Conservation (phyloP, 108 stramenopile genomes). For the Discostella stelligeroides region DNA sequence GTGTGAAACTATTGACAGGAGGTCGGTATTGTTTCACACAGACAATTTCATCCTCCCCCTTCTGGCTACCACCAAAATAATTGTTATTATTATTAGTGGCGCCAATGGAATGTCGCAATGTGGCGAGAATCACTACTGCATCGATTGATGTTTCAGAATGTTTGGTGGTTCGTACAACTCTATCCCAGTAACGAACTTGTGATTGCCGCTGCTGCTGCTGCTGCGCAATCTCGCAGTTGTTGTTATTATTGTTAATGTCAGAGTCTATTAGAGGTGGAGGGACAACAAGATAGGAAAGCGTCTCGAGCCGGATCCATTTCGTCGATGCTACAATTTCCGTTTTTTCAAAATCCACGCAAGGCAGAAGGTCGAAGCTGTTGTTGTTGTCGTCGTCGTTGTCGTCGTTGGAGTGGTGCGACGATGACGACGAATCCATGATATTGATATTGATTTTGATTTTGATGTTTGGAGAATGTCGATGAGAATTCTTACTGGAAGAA, state of each 20-base stretch:
- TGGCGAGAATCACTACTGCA: slow-evolving; percentile 71
- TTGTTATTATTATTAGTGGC: too few relatives aligned
- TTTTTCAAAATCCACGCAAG: slow-evolving; percentile 34
- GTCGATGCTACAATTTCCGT: slow-evolving; percentile 48
- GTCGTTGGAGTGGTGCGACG: not conserved
- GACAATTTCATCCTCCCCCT: slow-evolving; percentile 19
- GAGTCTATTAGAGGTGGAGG: too few relatives aligned
- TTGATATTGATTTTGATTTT: not conserved
- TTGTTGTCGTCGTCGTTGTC: slow-evolving; percentile 2
- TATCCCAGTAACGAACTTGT: too few relatives aligned
- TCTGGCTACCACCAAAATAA: slow-evolving; percentile 7
- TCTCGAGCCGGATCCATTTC: slow-evolving; percentile 55
- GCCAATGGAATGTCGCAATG: slow-evolving; percentile 31
- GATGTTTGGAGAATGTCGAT: not conserved
- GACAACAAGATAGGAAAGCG: slow-evolving; percentile 43
- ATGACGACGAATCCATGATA: not conserved
- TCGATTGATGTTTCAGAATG: slow-evolving; percentile 42
- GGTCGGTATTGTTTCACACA: slow-evolving; percentile 76
- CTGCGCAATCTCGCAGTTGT: not conserved
- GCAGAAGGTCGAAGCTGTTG: too few relatives aligned
- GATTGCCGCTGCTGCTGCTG: too few relatives aligned
- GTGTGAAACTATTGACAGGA: slow-evolving; percentile 55
- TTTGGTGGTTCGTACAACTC: slow-evolving; percentile 65
- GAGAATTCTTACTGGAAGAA: too few relatives aligned
- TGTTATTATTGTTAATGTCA: slow-evolving; percentile 16